Base-by-base conservation (phyloP, 441 rosid genomes). In the Bocquillonia castaneifolia region DNA sequence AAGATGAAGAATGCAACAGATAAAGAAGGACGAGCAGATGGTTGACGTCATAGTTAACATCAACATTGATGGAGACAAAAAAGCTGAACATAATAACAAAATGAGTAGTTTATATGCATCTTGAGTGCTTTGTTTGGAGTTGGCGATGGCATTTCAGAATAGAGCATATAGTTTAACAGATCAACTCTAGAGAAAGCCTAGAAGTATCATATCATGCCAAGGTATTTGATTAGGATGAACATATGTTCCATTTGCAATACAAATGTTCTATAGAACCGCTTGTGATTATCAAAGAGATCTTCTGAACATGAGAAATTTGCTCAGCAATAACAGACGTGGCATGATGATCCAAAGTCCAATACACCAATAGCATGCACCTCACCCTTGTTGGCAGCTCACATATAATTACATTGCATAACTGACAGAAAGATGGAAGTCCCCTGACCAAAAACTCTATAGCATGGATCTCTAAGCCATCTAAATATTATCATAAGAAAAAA, bases 341-440 rank as follows among this genome's bases (percentile, higher is more conserved):
- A 51, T 34, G 58, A 50, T 23, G 20, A 9, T 26, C 48, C 20
- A 1, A 53, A 26, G 37, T 15, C 37, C 23, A 53, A 18, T 52
- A 3, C 23, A 44, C 29, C 39, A 0, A n/a, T 40, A 64, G 40
- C 55, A 61, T 61, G 65, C 22, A 15, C 20, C 51, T 42, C 52
- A 42, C 36, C 12, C 48, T n/a, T 39, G 18, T 20, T 6, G 22
- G 29, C 28, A 63, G n/a, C 22, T 25, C 25, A 53, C 5, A 18
- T 10, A 37, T 36, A 47, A 29, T 45, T 26, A 26, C 10, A 22
- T 17, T 61, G 65, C 8, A 10, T 20, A 45, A 20, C 50, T 25
- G 32, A 22, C 20, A 18, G 66, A 50, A 59, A 70, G n/a, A 64
- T 26, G 54, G 20, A 51, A 31, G 7, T 12, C n/a, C 62, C 13